Evolutionary conservation across 1,284 basidiomycete species (phyloP).

Genomic region (Sphaerobolus stellatus): DNA sequence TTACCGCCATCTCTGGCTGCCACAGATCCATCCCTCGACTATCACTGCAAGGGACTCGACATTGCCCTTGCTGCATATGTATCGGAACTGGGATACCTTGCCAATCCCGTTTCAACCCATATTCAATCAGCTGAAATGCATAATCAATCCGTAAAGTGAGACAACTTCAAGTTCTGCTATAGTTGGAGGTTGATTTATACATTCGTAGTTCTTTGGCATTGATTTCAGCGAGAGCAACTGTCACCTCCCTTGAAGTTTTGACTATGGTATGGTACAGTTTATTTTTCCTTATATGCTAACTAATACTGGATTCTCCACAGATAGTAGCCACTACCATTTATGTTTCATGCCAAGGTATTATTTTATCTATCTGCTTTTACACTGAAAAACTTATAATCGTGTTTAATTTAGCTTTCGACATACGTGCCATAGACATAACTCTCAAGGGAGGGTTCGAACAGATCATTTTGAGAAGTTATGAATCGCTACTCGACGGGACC

Average conservation of each 20-base stretch:
- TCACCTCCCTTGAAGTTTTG: constrained; percentile 73
- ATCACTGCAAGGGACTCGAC: constrained; percentile 82
- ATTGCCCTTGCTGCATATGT: constrained; percentile 81
- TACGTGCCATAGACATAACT: background rate
- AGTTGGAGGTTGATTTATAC: background rate
- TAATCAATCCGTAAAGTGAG: constrained; percentile 82
- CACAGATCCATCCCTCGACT: constrained; percentile 79
- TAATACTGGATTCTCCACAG: background rate
- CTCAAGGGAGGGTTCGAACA: background rate
- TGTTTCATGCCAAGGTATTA: background rate
- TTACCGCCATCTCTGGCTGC: constrained; percentile 78
- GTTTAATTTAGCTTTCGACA: background rate
- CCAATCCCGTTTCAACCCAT: constrained; percentile 82
- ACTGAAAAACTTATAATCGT: background rate
- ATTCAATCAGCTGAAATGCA: constrained; percentile 86
- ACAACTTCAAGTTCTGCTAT: constrained; percentile 10
- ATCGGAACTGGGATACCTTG: constrained; percentile 78
- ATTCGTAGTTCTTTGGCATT: constrained; percentile 69
- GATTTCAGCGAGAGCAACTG: constrained; percentile 75
- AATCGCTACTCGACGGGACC: too few species aligned
- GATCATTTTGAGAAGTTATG: background rate
- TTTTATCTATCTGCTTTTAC: background rate
- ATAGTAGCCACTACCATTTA: background rate
- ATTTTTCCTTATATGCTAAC: background rate
- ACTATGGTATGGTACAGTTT: constrained; percentile 39